Evolutionary conservation across 139 green algal genomes (phyloP), one percentile per base, ranked within the genome.

Genomic region (Chlamydomonas sp.): DNA sequence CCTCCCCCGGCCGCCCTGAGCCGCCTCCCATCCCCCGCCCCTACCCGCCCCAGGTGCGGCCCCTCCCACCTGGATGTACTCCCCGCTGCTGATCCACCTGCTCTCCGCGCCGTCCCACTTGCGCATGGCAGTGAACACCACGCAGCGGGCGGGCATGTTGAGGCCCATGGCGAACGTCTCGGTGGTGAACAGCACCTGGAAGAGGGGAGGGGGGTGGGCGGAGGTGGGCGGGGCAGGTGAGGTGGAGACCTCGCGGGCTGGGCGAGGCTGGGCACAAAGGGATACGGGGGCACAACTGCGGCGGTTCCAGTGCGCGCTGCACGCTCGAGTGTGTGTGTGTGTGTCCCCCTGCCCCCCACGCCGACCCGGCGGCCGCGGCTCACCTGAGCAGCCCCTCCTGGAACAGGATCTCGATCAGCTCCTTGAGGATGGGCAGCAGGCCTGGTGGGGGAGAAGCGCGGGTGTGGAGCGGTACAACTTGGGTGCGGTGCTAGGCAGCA

Each of bases 151-250:
- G 1, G 98, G 98, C 98, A 99, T 99, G 96, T 99, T 99, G 58
- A 99, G 90, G 14, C 98, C 98, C 96, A 98, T 99, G 77, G 97
- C 96, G 93, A 99, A 99, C 14, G 97, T 99, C 92, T 99, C 97
- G 2, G 97, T 99, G 57, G 95, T 94, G 90, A 98, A 98, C 31
- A 99, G 94, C 31, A 95, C 90, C 84, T 96, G 91, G n/a, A 90
- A 8, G 7, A 84, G 68, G 16, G 79, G 72, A 61, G 75, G 57
- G 63, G 14, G n/a, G 5, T 1, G 80, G 80, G 80, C 5, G 4
- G 5, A 63, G 57, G 63, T 10, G 8, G 10, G 8, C 8, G 8
- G 10, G 8, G 31, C 31, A 49, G 31, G 31, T 49, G 31, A 49
- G 31, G 31, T 49, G 31, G 31, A 49, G 31, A 49, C 31, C 31